A percentile compares a stretch with the other conserved stretches of the same genome.
phyloP scores from a whole-genome alignment of 2,329 filamentous ascomycete species.

The Colletotrichum trifolii region DNA sequence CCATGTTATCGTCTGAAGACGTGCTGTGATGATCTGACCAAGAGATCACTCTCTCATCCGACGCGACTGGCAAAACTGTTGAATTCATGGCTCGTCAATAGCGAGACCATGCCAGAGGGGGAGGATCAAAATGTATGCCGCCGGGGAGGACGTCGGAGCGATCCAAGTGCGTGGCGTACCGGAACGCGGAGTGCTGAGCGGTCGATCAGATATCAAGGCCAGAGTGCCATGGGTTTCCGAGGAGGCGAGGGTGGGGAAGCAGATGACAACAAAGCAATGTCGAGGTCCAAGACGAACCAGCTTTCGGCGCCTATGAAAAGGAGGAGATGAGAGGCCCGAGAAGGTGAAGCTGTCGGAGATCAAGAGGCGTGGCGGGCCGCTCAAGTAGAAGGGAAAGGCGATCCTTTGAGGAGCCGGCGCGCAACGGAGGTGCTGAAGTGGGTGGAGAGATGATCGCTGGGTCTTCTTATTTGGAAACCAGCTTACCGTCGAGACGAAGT shows the following conservation, averaged over 20 bases:
- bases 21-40: slow-evolving; percentile 60
- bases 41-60: slow-evolving; percentile 54
- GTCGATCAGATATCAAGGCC: slow-evolving; percentile 32
- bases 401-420: slow-evolving; percentile 26
- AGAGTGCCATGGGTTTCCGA: slow-evolving; percentile 7
- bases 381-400: slow-evolving; percentile 32
- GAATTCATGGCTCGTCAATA: slow-evolving; percentile 61
- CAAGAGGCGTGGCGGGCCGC: slow-evolving; percentile 16
- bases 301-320: not conserved
- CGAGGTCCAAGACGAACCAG: not conserved
- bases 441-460: slow-evolving; percentile 35
- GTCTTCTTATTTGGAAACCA: slow-evolving; percentile 33
- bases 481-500: slow-evolving; percentile 29
- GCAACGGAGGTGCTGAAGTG: slow-evolving; percentile 36
- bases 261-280: not conserved
- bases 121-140: slow-evolving; percentile 16
- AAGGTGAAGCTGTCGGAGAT: slow-evolving; percentile 17
- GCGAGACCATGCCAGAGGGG: slow-evolving; percentile 52
- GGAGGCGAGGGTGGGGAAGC: slow-evolving; percentile 17
- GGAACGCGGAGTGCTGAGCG: not conserved
- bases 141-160: not conserved
- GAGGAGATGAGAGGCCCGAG: slow-evolving; percentile 3
- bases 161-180: slow-evolving; percentile 5
- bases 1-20: slow-evolving; percentile 55
- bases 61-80: slow-evolving; percentile 51